These are phyloP conservation scores for Fusarium devonianum DNA, from an alignment of 2,329 filamentous ascomycete genomes.

Conservation along the genomic window DNA sequence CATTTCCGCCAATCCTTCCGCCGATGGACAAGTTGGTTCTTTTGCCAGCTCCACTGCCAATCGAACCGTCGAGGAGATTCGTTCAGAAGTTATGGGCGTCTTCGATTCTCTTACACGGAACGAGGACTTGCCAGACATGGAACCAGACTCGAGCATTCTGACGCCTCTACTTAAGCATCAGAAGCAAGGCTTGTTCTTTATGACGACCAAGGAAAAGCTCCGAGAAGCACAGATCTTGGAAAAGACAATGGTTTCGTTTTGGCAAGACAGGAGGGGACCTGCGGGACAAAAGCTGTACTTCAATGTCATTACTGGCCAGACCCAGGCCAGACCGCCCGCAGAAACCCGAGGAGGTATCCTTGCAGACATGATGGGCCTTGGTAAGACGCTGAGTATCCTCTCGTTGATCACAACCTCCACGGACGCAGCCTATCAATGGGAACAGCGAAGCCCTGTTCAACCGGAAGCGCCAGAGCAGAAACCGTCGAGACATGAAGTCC, in stretches of 20 bases:
- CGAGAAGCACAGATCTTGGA: slow-evolving; percentile 65
- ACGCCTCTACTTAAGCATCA: slow-evolving; percentile 83
- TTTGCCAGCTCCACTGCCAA: slow-evolving; percentile 45
- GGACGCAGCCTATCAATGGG: slow-evolving; percentile 69
- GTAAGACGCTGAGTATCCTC: slow-evolving; percentile 85
- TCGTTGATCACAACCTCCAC: slow-evolving; percentile 75
- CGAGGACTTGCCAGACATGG: slow-evolving; percentile 77
- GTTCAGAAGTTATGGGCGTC: slow-evolving; percentile 82
- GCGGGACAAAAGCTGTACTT: slow-evolving; percentile 69
- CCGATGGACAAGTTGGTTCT: slow-evolving; percentile 38
- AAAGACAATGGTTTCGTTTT: slow-evolving; percentile 74
- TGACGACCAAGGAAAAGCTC: slow-evolving; percentile 78
- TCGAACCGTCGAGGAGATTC: slow-evolving; percentile 85
- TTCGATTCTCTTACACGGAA: slow-evolving; percentile 83
- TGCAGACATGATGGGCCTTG: slow-evolving; percentile 89
- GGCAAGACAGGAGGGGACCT: slow-evolving; percentile 66
- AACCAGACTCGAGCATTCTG: slow-evolving; percentile 67
- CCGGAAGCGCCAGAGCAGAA: slow-evolving; percentile 53
- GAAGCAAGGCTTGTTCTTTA: slow-evolving; percentile 88
- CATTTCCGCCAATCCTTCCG: slow-evolving; percentile 23
- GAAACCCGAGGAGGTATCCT: slow-evolving; percentile 77
- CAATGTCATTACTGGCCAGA: slow-evolving; percentile 84
- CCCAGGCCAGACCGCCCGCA: slow-evolving; percentile 64
- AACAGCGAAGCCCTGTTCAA: slow-evolving; percentile 58
- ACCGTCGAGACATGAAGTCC: slow-evolving; percentile 42